Evolutionary conservation across 2,329 filamentous ascomycete genomes (phyloP), one percentile per base, ranked within the genome.

Genomic region (Colletotrichum higginsianum): DNA sequence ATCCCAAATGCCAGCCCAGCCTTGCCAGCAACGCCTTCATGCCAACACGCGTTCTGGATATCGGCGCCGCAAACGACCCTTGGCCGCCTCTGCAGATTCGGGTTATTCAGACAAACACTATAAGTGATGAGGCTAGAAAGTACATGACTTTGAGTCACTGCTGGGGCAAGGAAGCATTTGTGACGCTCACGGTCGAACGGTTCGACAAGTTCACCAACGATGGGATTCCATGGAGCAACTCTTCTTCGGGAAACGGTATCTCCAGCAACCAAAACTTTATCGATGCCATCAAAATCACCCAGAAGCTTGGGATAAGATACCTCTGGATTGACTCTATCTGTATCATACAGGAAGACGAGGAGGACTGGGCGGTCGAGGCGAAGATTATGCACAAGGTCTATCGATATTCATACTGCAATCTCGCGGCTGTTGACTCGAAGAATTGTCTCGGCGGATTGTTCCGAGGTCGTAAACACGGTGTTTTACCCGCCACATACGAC

Each of bases 281-380:
- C 18, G 71, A 78, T 47, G 75, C 76, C n/a, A 56, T 77, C 3
- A 44, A 38, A 8, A 61, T 76, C 5, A 60, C 70, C 2, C 68
- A 71, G 1, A 40, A 49, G 12, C 55, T 77, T 6, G 74, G 74
- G 4, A n/a, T 73, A 44, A 46, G 61, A 2, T 78, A 77, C 23
- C 18, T 78, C 6, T 78, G 76, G 76, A 77, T 78, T 35, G 76
- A 78, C 62, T 77, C 76, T 4, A 62, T 78, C 2, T 79, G 77
- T 53, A 79, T 78, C 52, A 63, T 77, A 8, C 76, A 77, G 47
- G 44, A 26, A 3, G 21, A 46, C 3, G 72, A 74, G 40, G 46
- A 61, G 0, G 75, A 77, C 23, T 76, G 75, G 75, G 49, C 67
- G 2, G 23, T 18, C 0, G 73, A 77, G 63, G 66, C 72, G 0